Conservation (phyloP, 2,329 filamentous ascomycete genomes). For the Acarospora socialis region DNA sequence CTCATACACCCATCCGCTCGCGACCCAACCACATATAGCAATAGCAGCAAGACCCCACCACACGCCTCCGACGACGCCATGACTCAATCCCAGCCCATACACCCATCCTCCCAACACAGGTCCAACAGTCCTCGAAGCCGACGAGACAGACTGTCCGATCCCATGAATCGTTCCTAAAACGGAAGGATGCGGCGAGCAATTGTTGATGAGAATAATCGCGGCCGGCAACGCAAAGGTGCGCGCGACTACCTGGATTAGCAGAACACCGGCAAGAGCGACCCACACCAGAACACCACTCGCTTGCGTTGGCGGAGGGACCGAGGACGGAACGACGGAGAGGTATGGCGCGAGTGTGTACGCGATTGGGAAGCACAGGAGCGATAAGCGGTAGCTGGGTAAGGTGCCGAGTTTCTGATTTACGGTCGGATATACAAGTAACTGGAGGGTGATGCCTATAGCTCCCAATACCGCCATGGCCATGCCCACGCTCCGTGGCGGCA, state of each 20-base stretch:
- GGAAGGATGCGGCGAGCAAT: slow-evolving; percentile 41
- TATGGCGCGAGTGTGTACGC: slow-evolving; percentile 58
- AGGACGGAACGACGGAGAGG: slow-evolving; percentile 51
- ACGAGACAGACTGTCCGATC: slow-evolving; percentile 41
- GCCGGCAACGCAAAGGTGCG: slow-evolving; percentile 54
- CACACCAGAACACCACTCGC: slow-evolving; percentile 45
- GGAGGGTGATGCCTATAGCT: slow-evolving; percentile 57
- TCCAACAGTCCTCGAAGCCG: slow-evolving; percentile 40
- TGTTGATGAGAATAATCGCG: slow-evolving; percentile 46
- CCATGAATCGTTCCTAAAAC: slow-evolving; percentile 46
- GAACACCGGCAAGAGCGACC: slow-evolving; percentile 48
- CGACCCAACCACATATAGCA: slow-evolving; percentile 41
- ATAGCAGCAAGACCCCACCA: slow-evolving; percentile 45
- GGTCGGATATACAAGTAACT: slow-evolving; percentile 56
- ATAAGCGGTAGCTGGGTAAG: slow-evolving; percentile 52
- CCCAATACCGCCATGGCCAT: slow-evolving; percentile 65
- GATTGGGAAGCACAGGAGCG: slow-evolving; percentile 54
- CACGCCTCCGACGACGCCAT: slow-evolving; percentile 40
- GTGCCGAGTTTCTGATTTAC: slow-evolving; percentile 55
- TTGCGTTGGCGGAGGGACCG: slow-evolving; percentile 32
- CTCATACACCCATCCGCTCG: slow-evolving; percentile 49
- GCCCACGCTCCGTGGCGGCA: slow-evolving; percentile 57
- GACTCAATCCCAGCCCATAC: slow-evolving; percentile 37
- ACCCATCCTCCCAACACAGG: slow-evolving; percentile 41
- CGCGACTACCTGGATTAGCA: slow-evolving; percentile 56